Base-by-base conservation (phyloP, 768 basidiomycete genomes). In the Clavaria fumosa region DNA sequence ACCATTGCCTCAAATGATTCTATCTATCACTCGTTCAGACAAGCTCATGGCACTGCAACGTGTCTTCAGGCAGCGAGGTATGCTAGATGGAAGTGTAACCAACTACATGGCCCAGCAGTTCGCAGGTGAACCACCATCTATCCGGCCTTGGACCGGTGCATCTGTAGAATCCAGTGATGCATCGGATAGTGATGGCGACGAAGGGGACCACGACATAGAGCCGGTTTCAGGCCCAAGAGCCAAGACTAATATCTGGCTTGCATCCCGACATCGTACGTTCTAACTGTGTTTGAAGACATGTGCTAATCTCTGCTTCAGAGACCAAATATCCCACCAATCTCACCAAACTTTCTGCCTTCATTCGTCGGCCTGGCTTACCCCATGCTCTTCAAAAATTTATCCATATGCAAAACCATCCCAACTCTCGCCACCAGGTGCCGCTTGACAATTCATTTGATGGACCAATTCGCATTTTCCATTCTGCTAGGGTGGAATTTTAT, bases 1-100 rank as follows among this genome's bases (percentile, higher is more conserved):
- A 6, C 49, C 60, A 1, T 45, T 63, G 3, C 46, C 44, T 0
- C 59, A 62, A 34, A 64, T 62, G 58, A 48, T 64, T 5, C 28
- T 51, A 5, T 57, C 52, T 1, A 59, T 54, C 37, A 49, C 49
- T 14, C 36, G 47, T 11, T 39, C 53, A 1, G 53, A 57, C 39
- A 58, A 61, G 38, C 41, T 63, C 0, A 42, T 43, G 4, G 49
- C 47, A 4, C 27, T 37, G 1, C 38, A 40, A 2, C 41, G 31
- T 2, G 43, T 46, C 20, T 50, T 52, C 23, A 44, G 36, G 1
- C 27, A 33, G 4, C 45, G 43, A 5, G 43, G 47, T 0, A 48
- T 50, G 45, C 7, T 50, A 14, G 37, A 38, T 15, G 24, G 26
- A 20, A 11, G 6, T 3, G 14, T 3, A 4, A 12, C 31, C 11